These are phyloP conservation scores for Digitaria exilis DNA, from an alignment of 202 grass and related monocot species.

Conservation along the genomic window DNA sequence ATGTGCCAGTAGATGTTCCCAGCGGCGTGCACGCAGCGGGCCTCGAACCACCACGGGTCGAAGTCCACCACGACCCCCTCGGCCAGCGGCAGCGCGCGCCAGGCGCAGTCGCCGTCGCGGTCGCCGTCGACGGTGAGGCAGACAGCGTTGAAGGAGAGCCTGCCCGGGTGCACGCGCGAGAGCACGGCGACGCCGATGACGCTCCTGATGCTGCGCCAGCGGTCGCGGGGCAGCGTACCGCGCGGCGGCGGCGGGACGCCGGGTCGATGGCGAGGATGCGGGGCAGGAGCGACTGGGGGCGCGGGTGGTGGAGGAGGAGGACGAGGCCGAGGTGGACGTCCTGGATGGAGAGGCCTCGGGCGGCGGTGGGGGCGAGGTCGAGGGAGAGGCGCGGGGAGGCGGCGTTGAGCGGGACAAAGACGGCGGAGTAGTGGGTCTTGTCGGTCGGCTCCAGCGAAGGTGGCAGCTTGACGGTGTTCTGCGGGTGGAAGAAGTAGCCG, in stretches of 20 bases:
- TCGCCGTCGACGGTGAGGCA: neutral
- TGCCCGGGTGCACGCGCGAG: slow-evolving; percentile 36
- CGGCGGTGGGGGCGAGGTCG: neutral
- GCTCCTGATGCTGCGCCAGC: neutral
- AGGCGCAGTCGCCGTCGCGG: neutral
- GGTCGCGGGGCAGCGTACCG: slow-evolving; percentile 2
- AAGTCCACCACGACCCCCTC: neutral
- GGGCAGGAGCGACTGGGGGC: neutral
- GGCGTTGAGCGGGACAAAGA: neutral
- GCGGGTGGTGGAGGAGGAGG: neutral
- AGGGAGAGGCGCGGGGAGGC: slow-evolving; percentile 16
- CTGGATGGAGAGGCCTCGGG: neutral
- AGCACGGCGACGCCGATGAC: slow-evolving; percentile 26
- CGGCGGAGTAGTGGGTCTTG: neutral
- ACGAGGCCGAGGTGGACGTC: slow-evolving; percentile 36
- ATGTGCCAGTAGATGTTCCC: too few species aligned
- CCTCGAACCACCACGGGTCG: neutral
- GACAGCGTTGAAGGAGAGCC: neutral
- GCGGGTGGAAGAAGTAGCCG: slow-evolving; percentile 13
- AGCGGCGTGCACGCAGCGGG: slow-evolving; percentile 12
- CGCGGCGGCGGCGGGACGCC: neutral
- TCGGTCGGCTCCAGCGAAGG: neutral
- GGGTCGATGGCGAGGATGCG: slow-evolving; percentile 28
- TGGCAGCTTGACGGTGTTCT: neutral
- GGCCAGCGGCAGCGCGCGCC: neutral